Conservation (phyloP, 306 rosid species). For the Senna siamea region DNA sequence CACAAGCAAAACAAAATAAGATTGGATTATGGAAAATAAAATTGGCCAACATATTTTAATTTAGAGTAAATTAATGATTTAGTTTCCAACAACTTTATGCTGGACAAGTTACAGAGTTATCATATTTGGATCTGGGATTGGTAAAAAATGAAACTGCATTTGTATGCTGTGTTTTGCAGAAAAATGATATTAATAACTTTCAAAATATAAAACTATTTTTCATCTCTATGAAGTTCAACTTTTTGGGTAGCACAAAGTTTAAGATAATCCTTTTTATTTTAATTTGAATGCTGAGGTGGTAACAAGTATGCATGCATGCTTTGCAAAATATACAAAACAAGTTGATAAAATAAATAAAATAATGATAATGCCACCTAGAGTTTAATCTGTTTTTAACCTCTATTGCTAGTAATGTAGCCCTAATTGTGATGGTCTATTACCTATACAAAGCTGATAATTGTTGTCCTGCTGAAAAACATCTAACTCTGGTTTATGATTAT, state of each 20-base stretch:
- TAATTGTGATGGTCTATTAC: slow-evolving; percentile 45
- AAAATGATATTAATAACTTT: background rate
- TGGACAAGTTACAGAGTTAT: slow-evolving; percentile 42
- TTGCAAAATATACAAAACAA: slow-evolving; percentile 41
- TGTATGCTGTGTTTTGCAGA: background rate
- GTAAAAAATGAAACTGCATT: slow-evolving; percentile 26
- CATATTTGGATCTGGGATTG: slow-evolving; percentile 10
- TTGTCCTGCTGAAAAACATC: slow-evolving; percentile 53
- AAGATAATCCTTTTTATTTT: slow-evolving; percentile 38
- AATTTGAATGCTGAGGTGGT: slow-evolving; percentile 42
- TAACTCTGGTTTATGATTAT: slow-evolving; percentile 59
- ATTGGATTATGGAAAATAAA: too few species aligned
- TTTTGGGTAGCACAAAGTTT: slow-evolving; percentile 36
- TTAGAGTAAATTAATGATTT: too few species aligned
- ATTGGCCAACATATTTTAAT: too few species aligned
- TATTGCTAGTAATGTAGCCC: slow-evolving; percentile 32
- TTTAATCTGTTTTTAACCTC: slow-evolving; percentile 31
- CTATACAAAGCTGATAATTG: slow-evolving; percentile 51
- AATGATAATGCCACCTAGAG: slow-evolving; percentile 68
- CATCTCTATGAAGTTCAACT: slow-evolving; percentile 12
- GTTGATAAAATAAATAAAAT: slow-evolving; percentile 39
- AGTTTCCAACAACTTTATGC: slow-evolving; percentile 57
- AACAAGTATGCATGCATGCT: slow-evolving; percentile 52
- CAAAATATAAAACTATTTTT: background rate
- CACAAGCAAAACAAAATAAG: too few species aligned